Percentiles rank a stretch among this genome's conserved stretches.
Conservation (phyloP, 495 filamentous ascomycete genomes). For the Xylaria flabelliformis region DNA sequence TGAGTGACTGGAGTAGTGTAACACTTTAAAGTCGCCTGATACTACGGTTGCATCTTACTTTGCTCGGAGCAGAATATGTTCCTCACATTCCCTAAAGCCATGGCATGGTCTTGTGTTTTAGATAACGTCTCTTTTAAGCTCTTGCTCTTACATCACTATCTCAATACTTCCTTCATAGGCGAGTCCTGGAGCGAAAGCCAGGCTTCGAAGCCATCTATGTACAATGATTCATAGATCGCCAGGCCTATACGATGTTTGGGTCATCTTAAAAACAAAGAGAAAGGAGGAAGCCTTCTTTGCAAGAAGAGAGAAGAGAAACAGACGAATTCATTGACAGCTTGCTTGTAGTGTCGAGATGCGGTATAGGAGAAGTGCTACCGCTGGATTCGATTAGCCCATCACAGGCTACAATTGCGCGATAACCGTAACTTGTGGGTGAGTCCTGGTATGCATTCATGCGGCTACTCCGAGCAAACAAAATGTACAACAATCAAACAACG, state of each 20-base stretch:
- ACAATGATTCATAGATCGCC: slow-evolving; percentile 1
- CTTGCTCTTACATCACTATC: slow-evolving; percentile 8
- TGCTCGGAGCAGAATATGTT: neutral
- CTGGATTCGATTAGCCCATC: neutral
- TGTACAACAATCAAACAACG: slow-evolving; percentile 30
- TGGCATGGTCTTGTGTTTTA: neutral
- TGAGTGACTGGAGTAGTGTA: neutral
- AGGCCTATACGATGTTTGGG: neutral
- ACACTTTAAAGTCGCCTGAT: neutral
- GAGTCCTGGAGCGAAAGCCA: neutral
- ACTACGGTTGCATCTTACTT: neutral
- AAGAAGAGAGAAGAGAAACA: neutral
- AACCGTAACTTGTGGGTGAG: too few relatives aligned
- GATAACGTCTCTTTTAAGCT: slow-evolving; percentile 7
- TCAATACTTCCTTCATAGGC: slow-evolving; percentile 2
- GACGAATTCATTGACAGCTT: neutral
- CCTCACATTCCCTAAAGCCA: neutral
- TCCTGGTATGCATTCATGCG: slow-evolving; percentile 6
- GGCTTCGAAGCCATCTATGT: neutral
- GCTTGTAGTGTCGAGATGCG: neutral
- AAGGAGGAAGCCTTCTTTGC: slow-evolving; percentile 9
- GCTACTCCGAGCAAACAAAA: slow-evolving; percentile 19
- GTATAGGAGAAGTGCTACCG: neutral
- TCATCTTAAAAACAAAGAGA: slow-evolving; percentile 3
- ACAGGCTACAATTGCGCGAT: neutral